These are phyloP conservation scores for Tremella mesenterica DNA, from an alignment of 768 basidiomycete species.

Conservation along the genomic window DNA sequence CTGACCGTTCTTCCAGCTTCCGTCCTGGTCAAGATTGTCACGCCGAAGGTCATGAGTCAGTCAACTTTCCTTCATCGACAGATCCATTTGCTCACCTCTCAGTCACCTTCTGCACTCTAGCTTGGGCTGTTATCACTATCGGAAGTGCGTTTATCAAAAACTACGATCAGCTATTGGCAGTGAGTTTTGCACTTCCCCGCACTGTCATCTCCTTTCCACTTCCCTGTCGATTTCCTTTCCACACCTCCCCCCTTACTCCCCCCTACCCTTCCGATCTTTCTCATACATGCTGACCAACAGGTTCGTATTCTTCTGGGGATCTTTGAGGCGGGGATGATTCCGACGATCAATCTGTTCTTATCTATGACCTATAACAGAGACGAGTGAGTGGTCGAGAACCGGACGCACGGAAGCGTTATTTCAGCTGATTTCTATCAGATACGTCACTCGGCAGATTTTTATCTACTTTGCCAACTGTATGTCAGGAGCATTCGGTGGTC, in stretches of 20 bases:
- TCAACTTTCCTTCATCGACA: neutral
- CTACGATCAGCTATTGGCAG: constrained; percentile 5
- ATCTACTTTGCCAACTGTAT: too few species aligned
- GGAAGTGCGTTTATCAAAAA: constrained; percentile 15
- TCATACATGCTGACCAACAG: too few species aligned
- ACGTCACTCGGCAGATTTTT: too few species aligned
- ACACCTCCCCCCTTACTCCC: too few species aligned
- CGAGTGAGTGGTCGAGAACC: too few species aligned
- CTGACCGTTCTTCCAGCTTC: neutral
- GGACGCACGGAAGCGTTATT: too few species aligned
- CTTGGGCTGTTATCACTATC: constrained; percentile 12
- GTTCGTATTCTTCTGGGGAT: constrained; percentile 8
- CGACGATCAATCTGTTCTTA: neutral
- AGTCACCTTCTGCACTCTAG: constrained; percentile 9
- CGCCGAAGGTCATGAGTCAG: constrained; percentile 52
- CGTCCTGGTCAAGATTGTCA: constrained; percentile 40
- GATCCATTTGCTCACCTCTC: neutral
- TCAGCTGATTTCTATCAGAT: too few species aligned
- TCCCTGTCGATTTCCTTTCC: too few species aligned
- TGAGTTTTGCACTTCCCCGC: too few species aligned
- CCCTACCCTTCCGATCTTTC: too few species aligned
- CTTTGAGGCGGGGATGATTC: constrained; percentile 13
- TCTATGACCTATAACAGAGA: neutral
- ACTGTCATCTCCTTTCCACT: too few species aligned
- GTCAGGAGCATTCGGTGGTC: constrained; percentile 53